Base-by-base conservation (phyloP, 1,139 yeast genomes). In the Yamadazyma songkhlaensis region DNA sequence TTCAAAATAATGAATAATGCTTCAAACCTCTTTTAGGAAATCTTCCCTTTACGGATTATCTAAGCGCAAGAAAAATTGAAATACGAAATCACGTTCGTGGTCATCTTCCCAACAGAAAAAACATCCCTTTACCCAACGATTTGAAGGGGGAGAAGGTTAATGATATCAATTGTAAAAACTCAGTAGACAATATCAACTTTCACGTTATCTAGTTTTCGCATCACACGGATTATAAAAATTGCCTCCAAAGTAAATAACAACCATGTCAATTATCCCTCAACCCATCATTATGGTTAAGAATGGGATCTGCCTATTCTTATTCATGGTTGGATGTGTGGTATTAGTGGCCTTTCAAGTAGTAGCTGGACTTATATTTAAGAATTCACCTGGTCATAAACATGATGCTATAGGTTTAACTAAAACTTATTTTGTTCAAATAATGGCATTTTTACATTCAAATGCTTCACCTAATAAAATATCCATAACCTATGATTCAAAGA, bases 61-160 rank as follows among this genome's bases (percentile, higher is more conserved):
- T 23, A 23, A 8, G 20, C 20, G 20, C 20, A 73, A 74, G 1
- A 17, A 17, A 17, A 17, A 17, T 48, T 46, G 3, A 53, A 61
- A 25, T 39, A 60, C 2, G 47, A 56, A 44, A 45, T 58, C 33
- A 42, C 66, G 37, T 57, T 71, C 67, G 69, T 92, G 38, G 60
- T 89, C 21, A 59, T 92, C 25, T 92, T 83, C 60, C 98, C 98
- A 1, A 98, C 92, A 59, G 98, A 98, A 2, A 92, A 98, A 0
- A 94, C 89, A 38, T 65, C 86, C 42, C 81, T 94, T 28, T 68
- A 67, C 9, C 73, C 77, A 46, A 88, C 96, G 3, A 72, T 77
- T 35, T n/a, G n/a, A n/a, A n/a, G n/a, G n/a, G n/a, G n/a, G n/a
- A n/a, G n/a, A n/a, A n/a, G n/a, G n/a, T n/a, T n/a, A n/a, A n/a